Conservation (phyloP, 352 stramenopile genomes). For the Pythium folliculosum region DNA sequence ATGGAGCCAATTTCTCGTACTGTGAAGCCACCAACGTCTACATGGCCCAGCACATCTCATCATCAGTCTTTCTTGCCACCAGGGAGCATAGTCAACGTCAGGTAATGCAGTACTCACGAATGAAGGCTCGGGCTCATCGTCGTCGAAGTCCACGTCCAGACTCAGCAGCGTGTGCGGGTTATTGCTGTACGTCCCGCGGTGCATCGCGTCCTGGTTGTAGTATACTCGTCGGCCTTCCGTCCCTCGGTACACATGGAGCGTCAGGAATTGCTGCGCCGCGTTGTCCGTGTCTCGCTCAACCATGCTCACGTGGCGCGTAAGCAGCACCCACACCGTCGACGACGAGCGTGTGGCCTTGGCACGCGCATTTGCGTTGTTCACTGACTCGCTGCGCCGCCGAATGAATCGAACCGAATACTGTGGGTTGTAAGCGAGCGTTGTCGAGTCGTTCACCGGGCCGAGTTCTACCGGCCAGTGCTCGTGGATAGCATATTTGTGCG, state of each 20-base stretch:
- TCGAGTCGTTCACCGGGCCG: slow-evolving; percentile 88
- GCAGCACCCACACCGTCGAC: slow-evolving; percentile 89
- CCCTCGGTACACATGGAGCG: slow-evolving; percentile 88
- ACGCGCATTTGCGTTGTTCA: slow-evolving; percentile 7
- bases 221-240: slow-evolving; percentile 70
- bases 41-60: slow-evolving; percentile 20
- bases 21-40: slow-evolving; percentile 91
- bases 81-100: no score
- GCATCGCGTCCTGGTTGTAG: slow-evolving; percentile 80
- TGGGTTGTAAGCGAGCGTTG: slow-evolving; percentile 92
- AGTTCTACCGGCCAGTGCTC: slow-evolving; percentile 82
- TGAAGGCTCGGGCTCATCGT: slow-evolving; percentile 44
- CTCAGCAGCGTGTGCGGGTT: slow-evolving; percentile 92
- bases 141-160: slow-evolving; percentile 68
- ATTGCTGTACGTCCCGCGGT: slow-evolving; percentile 90
- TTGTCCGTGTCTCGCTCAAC: slow-evolving; percentile 68
- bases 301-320: slow-evolving; percentile 91
- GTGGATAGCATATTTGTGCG: slow-evolving; percentile 76
- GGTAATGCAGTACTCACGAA: slow-evolving; percentile 54
- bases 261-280: slow-evolving; percentile 79
- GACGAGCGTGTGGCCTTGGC: slow-evolving; percentile 22
- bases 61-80: not conserved
- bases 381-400: slow-evolving; percentile 30
- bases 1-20: slow-evolving; percentile 88
- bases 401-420: slow-evolving; percentile 91